Evolutionary conservation across 495 filamentous ascomycete genomes (phyloP).

Genomic region (Aspergillus campestris): DNA sequence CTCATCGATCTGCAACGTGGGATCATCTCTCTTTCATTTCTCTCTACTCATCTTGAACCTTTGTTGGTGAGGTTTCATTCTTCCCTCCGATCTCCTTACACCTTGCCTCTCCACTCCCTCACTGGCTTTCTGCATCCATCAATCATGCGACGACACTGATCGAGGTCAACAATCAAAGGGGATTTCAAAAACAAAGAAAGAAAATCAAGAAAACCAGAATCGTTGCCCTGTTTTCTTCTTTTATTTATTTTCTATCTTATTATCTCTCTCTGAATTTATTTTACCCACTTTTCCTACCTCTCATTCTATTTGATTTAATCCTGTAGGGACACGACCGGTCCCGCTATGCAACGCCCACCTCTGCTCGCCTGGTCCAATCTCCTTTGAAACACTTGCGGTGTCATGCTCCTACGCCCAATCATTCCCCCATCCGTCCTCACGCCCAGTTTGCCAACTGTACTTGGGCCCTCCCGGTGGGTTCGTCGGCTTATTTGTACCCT

Average conservation of each 20-base stretch:
- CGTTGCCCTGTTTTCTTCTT: background rate
- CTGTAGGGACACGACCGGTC: background rate
- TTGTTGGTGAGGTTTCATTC: too few relatives aligned
- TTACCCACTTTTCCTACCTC: slow-evolving; percentile 1
- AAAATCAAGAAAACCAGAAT: too few relatives aligned
- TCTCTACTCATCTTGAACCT: too few relatives aligned
- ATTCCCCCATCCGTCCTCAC: slow-evolving; percentile 1
- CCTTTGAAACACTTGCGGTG: slow-evolving; percentile 13
- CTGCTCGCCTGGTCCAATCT: slow-evolving; percentile 9
- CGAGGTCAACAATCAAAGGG: too few relatives aligned
- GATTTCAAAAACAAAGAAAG: too few relatives aligned
- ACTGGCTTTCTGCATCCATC: too few relatives aligned
- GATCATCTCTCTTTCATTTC: too few relatives aligned
- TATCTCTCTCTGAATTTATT: background rate
- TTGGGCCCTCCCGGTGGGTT: slow-evolving; percentile 1
- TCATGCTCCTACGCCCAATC: slow-evolving; percentile 11
- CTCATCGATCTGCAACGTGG: too few relatives aligned
- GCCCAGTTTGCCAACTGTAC: background rate
- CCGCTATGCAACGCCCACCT: slow-evolving; percentile 10
- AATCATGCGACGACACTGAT: too few relatives aligned
- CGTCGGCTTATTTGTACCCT: slow-evolving; percentile 1
- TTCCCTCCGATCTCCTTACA: too few relatives aligned
- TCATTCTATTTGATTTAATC: slow-evolving; percentile 1
- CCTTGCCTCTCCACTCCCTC: too few relatives aligned
- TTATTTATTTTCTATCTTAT: background rate